A percentile compares a stretch with the other conserved stretches of the same genome.
phyloP scores from a whole-genome alignment of 169 alveolate genomes.

The Cryptosporidium baileyi region DNA sequence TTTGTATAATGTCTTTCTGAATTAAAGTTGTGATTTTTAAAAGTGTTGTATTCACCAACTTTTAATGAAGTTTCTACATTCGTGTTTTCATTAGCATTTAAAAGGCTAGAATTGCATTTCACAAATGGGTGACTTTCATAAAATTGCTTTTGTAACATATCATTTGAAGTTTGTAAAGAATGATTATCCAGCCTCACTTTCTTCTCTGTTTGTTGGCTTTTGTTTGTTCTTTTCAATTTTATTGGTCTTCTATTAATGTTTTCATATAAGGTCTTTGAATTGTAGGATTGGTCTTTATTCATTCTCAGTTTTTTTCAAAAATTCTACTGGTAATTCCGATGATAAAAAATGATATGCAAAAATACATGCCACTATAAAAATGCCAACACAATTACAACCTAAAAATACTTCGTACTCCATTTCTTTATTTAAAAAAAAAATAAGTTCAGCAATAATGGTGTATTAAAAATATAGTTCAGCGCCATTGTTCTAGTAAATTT shows the following conservation, averaged over 20 bases:
- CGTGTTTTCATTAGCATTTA: too few species aligned
- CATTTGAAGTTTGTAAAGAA: not conserved
- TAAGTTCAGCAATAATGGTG: too few species aligned
- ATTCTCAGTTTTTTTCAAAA: not conserved
- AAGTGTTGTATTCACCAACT: not conserved
- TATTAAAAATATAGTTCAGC: not conserved
- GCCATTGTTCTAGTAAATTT: not conserved
- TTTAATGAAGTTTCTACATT: not conserved
- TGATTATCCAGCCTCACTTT: not conserved
- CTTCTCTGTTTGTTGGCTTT: not conserved
- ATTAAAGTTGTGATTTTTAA: not conserved
- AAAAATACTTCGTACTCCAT: slow-evolving; percentile 68
- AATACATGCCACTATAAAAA: slow-evolving; percentile 25
- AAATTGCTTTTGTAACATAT: not conserved
- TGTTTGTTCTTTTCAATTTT: not conserved
- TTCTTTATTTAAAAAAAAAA: not conserved
- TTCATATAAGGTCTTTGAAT: not conserved
- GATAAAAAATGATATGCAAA: slow-evolving; percentile 48
- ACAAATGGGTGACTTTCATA: too few species aligned
- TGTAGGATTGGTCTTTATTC: not conserved
- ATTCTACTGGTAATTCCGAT: slow-evolving; percentile 38
- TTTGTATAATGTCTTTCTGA: not conserved
- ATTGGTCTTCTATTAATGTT: slow-evolving; percentile 2
- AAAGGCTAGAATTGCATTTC: too few species aligned
- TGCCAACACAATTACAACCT: slow-evolving; percentile 53